Conservation (phyloP, 2,329 filamentous ascomycete genomes). For the Ascochyta lentis region DNA sequence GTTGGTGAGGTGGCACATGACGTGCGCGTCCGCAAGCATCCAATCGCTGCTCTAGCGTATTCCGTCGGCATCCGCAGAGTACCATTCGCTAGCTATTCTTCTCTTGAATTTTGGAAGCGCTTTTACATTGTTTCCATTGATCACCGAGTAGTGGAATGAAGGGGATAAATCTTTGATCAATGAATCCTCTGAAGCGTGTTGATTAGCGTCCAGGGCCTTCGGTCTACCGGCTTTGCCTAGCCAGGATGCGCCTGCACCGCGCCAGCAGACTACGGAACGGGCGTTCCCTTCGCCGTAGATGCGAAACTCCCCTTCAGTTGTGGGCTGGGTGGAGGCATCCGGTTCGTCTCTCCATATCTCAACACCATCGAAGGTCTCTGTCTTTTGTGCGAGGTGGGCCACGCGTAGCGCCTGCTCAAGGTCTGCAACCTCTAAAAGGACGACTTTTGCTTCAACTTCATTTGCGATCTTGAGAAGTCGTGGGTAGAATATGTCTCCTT, state of each 20-base stretch:
- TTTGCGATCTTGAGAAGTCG: slow-evolving; percentile 65
- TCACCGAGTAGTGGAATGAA: neutral
- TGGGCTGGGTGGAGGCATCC: slow-evolving; percentile 1
- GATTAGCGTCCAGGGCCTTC: neutral
- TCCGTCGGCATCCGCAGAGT: neutral
- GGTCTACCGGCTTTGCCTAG: slow-evolving; percentile 20
- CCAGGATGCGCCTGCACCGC: slow-evolving; percentile 39
- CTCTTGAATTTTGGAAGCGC: too few relatives aligned
- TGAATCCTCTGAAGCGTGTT: neutral
- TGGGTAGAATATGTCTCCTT: slow-evolving; percentile 70
- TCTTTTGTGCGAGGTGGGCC: slow-evolving; percentile 51
- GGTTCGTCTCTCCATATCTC: slow-evolving; percentile 76
- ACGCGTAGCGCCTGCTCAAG: slow-evolving; percentile 71
- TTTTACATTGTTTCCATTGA: too few relatives aligned
- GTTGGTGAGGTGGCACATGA: slow-evolving; percentile 1
- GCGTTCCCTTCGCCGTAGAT: slow-evolving; percentile 52
- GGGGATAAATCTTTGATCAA: neutral
- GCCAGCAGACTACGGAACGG: slow-evolving; percentile 54
- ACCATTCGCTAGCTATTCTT: slow-evolving; percentile 3
- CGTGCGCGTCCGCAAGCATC: neutral
- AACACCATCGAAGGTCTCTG: slow-evolving; percentile 49
- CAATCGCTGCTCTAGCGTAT: slow-evolving; percentile 9
- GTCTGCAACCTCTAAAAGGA: slow-evolving; percentile 77
- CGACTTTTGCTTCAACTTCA: slow-evolving; percentile 58
- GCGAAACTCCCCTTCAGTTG: slow-evolving; percentile 24